Percentiles rank a stretch among this genome's conserved stretches.
Conservation (phyloP, 106 monocot genomes). For the Xerophyta viscosa region DNA sequence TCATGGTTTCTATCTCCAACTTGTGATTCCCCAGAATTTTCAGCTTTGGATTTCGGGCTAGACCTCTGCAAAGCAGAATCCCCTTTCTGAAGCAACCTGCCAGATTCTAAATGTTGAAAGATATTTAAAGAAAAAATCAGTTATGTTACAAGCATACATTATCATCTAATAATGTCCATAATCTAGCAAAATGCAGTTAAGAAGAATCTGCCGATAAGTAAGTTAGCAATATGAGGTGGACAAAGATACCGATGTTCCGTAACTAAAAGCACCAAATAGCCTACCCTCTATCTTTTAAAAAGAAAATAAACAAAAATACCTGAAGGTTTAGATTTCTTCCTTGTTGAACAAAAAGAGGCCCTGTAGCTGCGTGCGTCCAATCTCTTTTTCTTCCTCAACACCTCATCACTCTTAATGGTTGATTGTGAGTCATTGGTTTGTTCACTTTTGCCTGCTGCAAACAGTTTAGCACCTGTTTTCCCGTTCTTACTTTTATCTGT, state of each 20-base stretch:
- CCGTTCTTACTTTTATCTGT: slow-evolving; percentile 8
- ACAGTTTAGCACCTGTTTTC: not conserved
- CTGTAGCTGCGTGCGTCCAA: slow-evolving; percentile 18
- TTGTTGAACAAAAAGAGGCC: slow-evolving; percentile 1
- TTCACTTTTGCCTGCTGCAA: not conserved
- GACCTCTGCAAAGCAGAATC: not conserved
- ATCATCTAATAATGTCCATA: too few species aligned
- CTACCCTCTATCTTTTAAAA: not conserved
- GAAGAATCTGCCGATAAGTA: too few species aligned
- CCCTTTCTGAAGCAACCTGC: not conserved
- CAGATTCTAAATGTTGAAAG: slow-evolving; percentile 5
- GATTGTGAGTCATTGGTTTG: slow-evolving; percentile 1
- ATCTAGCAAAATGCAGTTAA: too few species aligned
- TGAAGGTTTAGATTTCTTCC: slow-evolving; percentile 12
- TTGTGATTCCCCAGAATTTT: slow-evolving; percentile 2
- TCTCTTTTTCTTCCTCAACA: slow-evolving; percentile 13
- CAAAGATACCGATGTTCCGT: too few species aligned
- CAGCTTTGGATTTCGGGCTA: slow-evolving; percentile 2
- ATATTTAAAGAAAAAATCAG: not conserved
- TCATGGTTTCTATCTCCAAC: slow-evolving; percentile 11
- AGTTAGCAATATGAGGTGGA: too few species aligned
- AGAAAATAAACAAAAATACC: slow-evolving; percentile 6
- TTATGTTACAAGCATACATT: too few species aligned
- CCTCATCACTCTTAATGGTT: not conserved
- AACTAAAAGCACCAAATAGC: too few species aligned